Evolutionary conservation across 805 yeast species (phyloP), one percentile per base, ranked within the genome.

Genomic region (Pichia pseudocactophila): DNA sequence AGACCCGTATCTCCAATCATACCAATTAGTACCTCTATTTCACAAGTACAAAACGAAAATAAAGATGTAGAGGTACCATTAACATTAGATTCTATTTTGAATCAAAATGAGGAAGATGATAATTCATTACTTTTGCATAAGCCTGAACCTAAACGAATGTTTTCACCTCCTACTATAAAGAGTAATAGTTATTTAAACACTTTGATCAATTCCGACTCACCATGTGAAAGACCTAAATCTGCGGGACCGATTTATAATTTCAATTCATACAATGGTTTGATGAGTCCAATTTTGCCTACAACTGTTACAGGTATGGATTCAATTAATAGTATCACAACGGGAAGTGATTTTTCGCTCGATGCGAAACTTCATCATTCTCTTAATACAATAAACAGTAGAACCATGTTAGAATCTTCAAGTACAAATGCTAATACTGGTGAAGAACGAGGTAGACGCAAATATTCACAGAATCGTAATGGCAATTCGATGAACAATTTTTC

Each of bases 151-250:
- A 40, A 25, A 22, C 39, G 44, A 30, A 36, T 40, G 10, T 25
- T 45, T 17, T 45, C 48, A n/a, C 48, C 48, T 12, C 37, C 33
- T n/a, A 12, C 26, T 27, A 34, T 35, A 34, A 42, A 42, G 33
- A 41, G 30, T 22, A 39, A 45, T 30, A 20, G 36, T 34, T 25
- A 37, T 26, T 16, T 38, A 9, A 11, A 17, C 30, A 56, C 54
- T 25, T 22, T 22, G 25, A 22, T 22, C 8, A 22, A 22, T 22
- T 22, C 25, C 8, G 25, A 22, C 8, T 5, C 25, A 22, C 50
- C 56, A 20, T 50, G 55, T 27, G 44, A 46, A 36, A 60, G 76
- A 48, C 75, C 76, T 10, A 62, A 64, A 48, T 68, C 73, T 26
- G 75, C 74, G 2, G 76, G 70, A 25, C 71, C 73, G 27, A 55